A percentile compares a stretch with the other conserved stretches of the same genome.
These are phyloP conservation scores for Pleurotus tuoliensis DNA, from an alignment of 768 basidiomycete genomes.

Conservation along the genomic window DNA sequence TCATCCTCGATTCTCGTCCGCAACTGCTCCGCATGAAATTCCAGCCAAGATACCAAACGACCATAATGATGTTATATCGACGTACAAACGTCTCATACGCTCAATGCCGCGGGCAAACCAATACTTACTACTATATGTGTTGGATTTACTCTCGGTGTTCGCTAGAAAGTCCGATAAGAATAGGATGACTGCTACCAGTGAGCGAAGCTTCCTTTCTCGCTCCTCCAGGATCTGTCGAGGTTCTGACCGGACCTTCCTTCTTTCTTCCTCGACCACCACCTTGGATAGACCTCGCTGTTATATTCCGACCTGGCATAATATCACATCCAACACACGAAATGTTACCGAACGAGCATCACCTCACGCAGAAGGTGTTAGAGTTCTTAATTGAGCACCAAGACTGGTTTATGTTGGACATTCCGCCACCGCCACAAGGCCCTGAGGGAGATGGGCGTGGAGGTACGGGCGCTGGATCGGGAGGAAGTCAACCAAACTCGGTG, in stretches of 20 bases:
- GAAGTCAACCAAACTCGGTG: not conserved
- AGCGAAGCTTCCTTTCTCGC: slow-evolving; percentile 25
- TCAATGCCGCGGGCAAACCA: slow-evolving; percentile 87
- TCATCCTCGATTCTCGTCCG: not conserved
- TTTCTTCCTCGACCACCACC: not conserved
- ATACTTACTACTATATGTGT: slow-evolving; percentile 94
- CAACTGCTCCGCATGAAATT: slow-evolving; percentile 7
- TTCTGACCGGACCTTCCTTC: not conserved
- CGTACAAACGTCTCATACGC: slow-evolving; percentile 82
- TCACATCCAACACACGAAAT: slow-evolving; percentile 87
- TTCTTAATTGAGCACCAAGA: slow-evolving; percentile 97
- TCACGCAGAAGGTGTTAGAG: slow-evolving; percentile 88
- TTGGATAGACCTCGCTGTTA: slow-evolving; percentile 83
- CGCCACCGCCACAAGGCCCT: slow-evolving; percentile 49
- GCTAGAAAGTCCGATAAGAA: slow-evolving; percentile 89
- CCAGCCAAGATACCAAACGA: slow-evolving; percentile 65
- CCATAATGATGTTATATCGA: slow-evolving; percentile 67
- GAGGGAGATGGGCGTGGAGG: not conserved
- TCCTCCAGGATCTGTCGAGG: not conserved
- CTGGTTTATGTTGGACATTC: slow-evolving; percentile 88
- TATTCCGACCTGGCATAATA: slow-evolving; percentile 94
- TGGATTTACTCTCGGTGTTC: slow-evolving; percentile 94
- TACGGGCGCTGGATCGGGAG: not conserved
- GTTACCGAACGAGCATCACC: slow-evolving; percentile 78
- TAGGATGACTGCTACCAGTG: slow-evolving; percentile 93